Evolutionary conservation across 202 grass and related monocot genomes (phyloP).

Genomic region (Hordeum pubiflorum): DNA sequence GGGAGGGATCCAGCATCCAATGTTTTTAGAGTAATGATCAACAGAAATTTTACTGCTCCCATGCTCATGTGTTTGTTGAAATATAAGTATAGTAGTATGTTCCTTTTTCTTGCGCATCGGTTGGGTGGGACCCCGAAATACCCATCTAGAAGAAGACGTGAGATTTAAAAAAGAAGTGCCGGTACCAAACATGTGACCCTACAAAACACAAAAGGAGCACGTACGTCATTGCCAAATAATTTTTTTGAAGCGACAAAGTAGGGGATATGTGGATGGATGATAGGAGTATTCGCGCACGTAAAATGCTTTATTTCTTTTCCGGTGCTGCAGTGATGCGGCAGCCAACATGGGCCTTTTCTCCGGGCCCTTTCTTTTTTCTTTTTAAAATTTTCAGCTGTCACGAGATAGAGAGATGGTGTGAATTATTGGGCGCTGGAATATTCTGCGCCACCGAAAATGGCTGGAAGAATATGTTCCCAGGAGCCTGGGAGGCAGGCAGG

Average conservation of each 20-base stretch:
- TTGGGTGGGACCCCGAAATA: neutral
- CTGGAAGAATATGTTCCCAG: slow-evolving; percentile 44
- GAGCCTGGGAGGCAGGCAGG: neutral
- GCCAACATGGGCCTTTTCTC: neutral
- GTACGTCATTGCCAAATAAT: neutral
- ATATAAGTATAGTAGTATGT: too few species aligned
- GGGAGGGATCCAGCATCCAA: neutral
- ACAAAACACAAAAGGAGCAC: neutral
- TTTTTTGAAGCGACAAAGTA: neutral
- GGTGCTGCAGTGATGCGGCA: neutral
- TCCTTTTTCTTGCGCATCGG: too few species aligned
- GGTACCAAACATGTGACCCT: slow-evolving; percentile 33
- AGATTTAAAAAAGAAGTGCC: neutral
- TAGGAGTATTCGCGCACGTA: slow-evolving; percentile 5
- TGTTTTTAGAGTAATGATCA: too few species aligned
- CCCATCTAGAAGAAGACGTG: slow-evolving; percentile 21
- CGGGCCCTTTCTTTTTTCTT: neutral
- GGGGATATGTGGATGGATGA: slow-evolving; percentile 20
- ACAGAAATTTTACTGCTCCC: too few species aligned
- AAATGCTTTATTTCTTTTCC: neutral
- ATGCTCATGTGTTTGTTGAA: too few species aligned
- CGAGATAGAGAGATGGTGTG: neutral
- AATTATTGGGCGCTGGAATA: slow-evolving; percentile 45
- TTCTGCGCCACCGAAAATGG: slow-evolving; percentile 25
- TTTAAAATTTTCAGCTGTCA: neutral